Evolutionary conservation across 139 green algal genomes (phyloP).

Genomic region (Haematococcus lacustris): DNA sequence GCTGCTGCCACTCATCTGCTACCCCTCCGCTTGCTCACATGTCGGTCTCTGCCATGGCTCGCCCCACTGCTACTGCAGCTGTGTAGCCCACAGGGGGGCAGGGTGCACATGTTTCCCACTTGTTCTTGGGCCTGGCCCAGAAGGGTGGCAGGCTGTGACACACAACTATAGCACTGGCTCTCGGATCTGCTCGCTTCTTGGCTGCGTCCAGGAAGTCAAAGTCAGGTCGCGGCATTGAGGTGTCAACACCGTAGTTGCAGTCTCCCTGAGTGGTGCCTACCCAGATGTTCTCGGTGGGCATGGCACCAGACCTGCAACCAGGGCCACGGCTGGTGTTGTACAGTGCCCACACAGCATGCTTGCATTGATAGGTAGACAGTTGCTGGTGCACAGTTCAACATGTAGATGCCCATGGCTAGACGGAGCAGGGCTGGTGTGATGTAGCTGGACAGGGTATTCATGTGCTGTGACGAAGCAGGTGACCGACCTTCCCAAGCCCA

Average conservation of each 20-base stretch:
- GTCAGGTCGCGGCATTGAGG: background rate
- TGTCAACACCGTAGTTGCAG: conserved; percentile 2
- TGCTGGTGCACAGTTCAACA: no score
- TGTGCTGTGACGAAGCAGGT: background rate
- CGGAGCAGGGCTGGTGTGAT: no score
- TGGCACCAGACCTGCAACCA: conserved; percentile 6
- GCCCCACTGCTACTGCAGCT: conserved; percentile 7
- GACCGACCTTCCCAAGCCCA: conserved; percentile 15
- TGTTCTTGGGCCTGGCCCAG: conserved; percentile 15
- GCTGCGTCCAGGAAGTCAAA: conserved; percentile 6
- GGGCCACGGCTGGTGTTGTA: no score
- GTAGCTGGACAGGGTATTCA: background rate
- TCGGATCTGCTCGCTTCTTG: background rate
- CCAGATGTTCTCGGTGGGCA: background rate
- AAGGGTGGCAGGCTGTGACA: conserved; percentile 21
- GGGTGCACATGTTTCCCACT: conserved; percentile 12
- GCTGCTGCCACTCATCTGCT: no score
- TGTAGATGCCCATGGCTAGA: conserved; percentile 1
- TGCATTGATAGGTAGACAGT: no score
- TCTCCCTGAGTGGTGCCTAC: conserved; percentile 4
- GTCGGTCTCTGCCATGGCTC: conserved; percentile 22
- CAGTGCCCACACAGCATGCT: no score
- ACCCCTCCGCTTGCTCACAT: conserved; percentile 19
- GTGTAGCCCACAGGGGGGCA: conserved; percentile 18
- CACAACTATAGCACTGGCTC: conserved; percentile 6